Conservation (phyloP, 1,139 yeast genomes). For the Suhomyces bribrorum region DNA sequence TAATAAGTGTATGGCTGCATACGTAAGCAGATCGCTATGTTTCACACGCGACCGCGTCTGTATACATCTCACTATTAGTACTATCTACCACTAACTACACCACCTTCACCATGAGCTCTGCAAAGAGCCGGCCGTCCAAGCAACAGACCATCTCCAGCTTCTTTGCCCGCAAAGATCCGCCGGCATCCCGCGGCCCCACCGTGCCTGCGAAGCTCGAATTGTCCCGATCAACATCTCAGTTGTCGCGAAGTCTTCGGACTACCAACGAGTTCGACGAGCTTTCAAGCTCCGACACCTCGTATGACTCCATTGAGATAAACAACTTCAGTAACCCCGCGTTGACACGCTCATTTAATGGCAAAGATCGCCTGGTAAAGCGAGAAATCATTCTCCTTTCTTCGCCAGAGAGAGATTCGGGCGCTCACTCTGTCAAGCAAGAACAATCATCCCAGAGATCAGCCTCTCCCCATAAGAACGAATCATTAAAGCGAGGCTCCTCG, state of each 20-base stretch:
- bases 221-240: conserved; percentile 11
- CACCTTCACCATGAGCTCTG: background rate
- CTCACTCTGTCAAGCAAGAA: background rate
- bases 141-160: conserved; percentile 15
- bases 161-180: conserved; percentile 9
- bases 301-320: conserved; percentile 16
- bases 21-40: no score
- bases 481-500: background rate
- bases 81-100: background rate
- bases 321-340: conserved; percentile 19
- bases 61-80: background rate
- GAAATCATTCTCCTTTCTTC: conserved; percentile 4
- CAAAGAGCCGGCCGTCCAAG: conserved; percentile 3
- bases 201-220: conserved; percentile 11
- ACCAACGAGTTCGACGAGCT: conserved; percentile 17
- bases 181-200: background rate
- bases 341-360: conserved; percentile 10
- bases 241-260: conserved; percentile 12
- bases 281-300: conserved; percentile 19
- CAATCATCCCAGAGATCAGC: background rate
- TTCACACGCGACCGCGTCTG: no score
- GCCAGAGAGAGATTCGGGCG: conserved; percentile 1
- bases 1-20: no score
- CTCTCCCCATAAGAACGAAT: conserved; percentile 7
- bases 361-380: no score